Evolutionary conservation across 108 stramenopile species (phyloP), one percentile per base, ranked within the genome.

Genomic region (Skeletonema menzelii): DNA sequence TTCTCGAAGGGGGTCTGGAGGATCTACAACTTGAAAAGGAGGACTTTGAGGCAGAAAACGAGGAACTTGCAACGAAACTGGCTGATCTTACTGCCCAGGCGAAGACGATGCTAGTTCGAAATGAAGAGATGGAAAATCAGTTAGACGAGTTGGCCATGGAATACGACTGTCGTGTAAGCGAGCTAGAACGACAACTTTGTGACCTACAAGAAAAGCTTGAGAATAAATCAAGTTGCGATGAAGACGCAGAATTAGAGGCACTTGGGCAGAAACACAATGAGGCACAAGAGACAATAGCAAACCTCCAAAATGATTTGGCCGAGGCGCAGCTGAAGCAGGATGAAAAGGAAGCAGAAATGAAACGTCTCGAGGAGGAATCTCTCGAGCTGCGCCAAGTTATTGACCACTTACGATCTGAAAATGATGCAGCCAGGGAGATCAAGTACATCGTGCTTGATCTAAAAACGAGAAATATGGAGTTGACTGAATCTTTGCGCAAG

Each of bases 81-180:
- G 20, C 58, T 55, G 75, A 69, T 27, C 75, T 69, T n/a, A 77
- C 76, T 12, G 37, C 44, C 6, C 76, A 77, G 64, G 76, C 76
- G n/a, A 77, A 77, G 57, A 70, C 47, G 26, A 77, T 77, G 76
- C 69, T 77, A 15, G 24, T 70, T 13, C 57, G 69, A 26, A 77
- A 77, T 34, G 76, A 77, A 59, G 61, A 69, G 57, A 61, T 77
- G 58, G 76, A 77, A 42, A 69, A 62, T 46, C 62, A 58, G 35
- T 20, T 77, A 27, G 56, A 56, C 24, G 69, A 77, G 44, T 42
- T 59, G 26, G 61, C 65, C 30, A 65, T 65, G 19, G 69, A 77
- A 6, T 76, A 63, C 38, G 75, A 76, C 27, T 67, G 69, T 15
- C 64, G 75, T 15, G 35, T 76, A 22, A 56, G 47, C 35, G 75